Evolutionary conservation across 768 basidiomycete genomes (phyloP).

Genomic region (Lactarius tabidus): DNA sequence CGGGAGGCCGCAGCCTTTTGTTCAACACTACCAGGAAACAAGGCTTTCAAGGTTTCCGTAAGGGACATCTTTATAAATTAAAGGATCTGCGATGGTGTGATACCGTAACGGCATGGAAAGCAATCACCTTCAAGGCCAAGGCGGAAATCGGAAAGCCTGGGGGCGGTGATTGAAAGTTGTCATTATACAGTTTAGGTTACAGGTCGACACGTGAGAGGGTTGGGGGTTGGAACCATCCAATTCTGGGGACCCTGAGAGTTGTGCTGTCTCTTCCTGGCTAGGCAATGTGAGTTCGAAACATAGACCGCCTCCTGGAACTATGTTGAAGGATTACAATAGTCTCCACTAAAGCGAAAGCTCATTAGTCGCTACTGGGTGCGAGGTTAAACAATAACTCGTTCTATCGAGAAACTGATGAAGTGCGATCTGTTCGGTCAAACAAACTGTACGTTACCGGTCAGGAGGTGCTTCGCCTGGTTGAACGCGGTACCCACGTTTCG

Average conservation of each 20-base stretch:
- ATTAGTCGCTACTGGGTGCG: background rate
- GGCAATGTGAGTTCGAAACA: background rate
- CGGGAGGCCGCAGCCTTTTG: background rate
- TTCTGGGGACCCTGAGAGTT: background rate
- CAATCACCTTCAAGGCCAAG: background rate
- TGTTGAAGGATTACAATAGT: background rate
- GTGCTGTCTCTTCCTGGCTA: background rate
- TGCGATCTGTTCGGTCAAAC: background rate
- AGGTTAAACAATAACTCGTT: background rate
- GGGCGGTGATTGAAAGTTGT: background rate
- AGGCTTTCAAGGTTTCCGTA: conserved; percentile 6
- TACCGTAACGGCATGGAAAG: conserved; percentile 9
- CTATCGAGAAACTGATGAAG: background rate
- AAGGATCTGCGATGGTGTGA: background rate
- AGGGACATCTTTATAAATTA: conserved; percentile 8
- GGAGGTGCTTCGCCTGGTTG: background rate
- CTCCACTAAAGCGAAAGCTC: background rate
- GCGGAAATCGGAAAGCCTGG: conserved; percentile 3
- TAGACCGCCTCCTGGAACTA: background rate
- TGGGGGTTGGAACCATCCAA: background rate
- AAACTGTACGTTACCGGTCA: background rate
- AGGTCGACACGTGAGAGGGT: background rate
- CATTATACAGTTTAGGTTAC: conserved; percentile 4
- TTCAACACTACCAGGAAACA: background rate
- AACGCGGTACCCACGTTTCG: background rate